Conservation (phyloP, 2,329 filamentous ascomycete genomes). For the Fusarium armeniacum region DNA sequence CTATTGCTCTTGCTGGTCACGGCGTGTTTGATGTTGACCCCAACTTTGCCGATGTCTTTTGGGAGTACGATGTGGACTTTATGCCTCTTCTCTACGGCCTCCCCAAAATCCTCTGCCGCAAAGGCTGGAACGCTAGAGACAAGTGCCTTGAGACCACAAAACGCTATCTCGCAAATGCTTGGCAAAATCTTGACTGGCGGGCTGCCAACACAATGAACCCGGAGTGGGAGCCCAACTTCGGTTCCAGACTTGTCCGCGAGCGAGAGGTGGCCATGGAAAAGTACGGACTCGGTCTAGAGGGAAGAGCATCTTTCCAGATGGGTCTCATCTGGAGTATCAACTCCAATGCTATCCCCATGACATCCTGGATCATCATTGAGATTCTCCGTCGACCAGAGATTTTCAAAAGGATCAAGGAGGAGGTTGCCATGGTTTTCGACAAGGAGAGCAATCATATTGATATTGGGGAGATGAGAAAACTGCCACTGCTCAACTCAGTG, state of each 20-base stretch:
- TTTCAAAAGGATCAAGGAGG: constrained; percentile 31
- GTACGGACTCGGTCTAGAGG: constrained; percentile 42
- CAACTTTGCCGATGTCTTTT: constrained; percentile 40
- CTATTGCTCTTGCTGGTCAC: constrained; percentile 40
- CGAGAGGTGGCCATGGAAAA: constrained; percentile 44
- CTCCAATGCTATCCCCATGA: constrained; percentile 47
- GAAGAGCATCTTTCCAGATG: constrained; percentile 45
- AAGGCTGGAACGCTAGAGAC: constrained; percentile 42
- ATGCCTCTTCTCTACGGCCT: constrained; percentile 45
- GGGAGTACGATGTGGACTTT: constrained; percentile 45
- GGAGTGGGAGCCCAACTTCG: constrained; percentile 45
- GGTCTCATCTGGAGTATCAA: constrained; percentile 48
- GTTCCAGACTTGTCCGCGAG: constrained; percentile 45
- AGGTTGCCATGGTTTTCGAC: constrained; percentile 25
- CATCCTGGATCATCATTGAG: constrained; percentile 45
- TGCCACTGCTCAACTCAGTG: constrained; percentile 42
- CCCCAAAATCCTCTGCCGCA: constrained; percentile 41
- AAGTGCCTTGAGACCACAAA: constrained; percentile 37
- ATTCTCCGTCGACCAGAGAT: constrained; percentile 42
- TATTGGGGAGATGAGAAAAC: constrained; percentile 33
- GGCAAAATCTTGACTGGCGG: constrained; percentile 35
- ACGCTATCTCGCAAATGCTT: constrained; percentile 32
- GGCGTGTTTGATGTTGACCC: constrained; percentile 33
- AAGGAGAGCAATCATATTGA: constrained; percentile 20
- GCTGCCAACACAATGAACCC: constrained; percentile 14